Base-by-base conservation (phyloP, 2,329 filamentous ascomycete species). In the Fusarium piperis region DNA sequence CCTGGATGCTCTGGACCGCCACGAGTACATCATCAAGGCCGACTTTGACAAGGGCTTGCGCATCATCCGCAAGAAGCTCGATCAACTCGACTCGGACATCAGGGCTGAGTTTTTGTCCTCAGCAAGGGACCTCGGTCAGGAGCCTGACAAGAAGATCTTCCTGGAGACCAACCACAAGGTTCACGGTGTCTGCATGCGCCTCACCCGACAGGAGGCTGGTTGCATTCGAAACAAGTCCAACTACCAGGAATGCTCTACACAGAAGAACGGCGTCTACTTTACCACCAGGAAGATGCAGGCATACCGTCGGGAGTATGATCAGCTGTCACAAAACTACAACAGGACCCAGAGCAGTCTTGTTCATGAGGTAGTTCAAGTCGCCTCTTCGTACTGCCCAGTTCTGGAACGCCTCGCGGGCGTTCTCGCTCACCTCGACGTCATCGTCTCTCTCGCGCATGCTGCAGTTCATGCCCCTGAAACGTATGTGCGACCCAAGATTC, bases 261-360 rank as follows among this genome's bases (percentile, higher is more conserved):
- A 98, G 83, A 99, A 99, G 87, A 99, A 98, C 79, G 96, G 96
- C 46, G 96, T 98, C 62, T 99, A 96, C 84, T 99, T 99, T 81
- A 98, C 96, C 1, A 99, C 96, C 4, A 91, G 90, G 60, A 90
- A 88, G 33, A 86, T 99, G 75, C 92, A 94, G 78, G 88, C 90
- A 28, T 89, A 95, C 76, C 92, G 96, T 33, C 90, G 95, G 59
- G 95, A 99, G 77, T 94, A 97, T 74, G 95, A 99, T 78, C 95
- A 98, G 81, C 87, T 98, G 1, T 97, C 94, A 0, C 92, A 94
- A 68, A 97, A 94, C 78, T 99, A 99, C 85, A 97, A 97, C 82
- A 91, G 94, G 60, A 98, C 95, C 0, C 97, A 99, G 82, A 92
- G 90, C 68, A 94, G 95, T 52, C 87, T 99, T 4, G 96, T 98